phyloP scores from a whole-genome alignment of 2,329 filamentous ascomycete species.

The Fusarium penzigii region DNA sequence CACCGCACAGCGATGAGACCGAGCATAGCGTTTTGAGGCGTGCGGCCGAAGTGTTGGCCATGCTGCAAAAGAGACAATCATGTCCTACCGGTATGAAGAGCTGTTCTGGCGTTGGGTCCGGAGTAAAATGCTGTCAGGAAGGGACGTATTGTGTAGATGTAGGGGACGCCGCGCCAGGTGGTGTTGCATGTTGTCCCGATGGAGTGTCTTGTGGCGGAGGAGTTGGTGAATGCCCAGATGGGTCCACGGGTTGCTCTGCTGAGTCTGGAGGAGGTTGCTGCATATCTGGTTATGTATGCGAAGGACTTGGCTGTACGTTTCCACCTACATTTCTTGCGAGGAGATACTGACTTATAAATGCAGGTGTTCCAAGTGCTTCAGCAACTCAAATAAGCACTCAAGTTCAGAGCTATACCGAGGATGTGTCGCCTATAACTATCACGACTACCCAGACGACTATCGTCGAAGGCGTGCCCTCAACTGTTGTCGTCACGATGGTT shows the following conservation, averaged over 20 bases:
- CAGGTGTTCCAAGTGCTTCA: conserved; percentile 36
- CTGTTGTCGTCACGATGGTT: conserved; percentile 43
- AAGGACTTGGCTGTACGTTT: conserved; percentile 66
- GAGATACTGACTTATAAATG: conserved; percentile 5
- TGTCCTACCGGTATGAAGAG: conserved; percentile 68
- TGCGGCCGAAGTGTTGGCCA: conserved; percentile 47
- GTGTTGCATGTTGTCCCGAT: conserved; percentile 73
- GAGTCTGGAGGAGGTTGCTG: conserved; percentile 74
- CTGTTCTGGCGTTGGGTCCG: conserved; percentile 64
- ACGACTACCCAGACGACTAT: conserved; percentile 43
- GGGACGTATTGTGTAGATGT: conserved; percentile 67
- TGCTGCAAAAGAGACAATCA: conserved; percentile 59
- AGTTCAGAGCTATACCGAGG: conserved; percentile 19
- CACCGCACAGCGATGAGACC: conserved; percentile 42
- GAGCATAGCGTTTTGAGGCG: conserved; percentile 40
- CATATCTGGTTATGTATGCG: conserved; percentile 69
- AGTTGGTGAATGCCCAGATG: conserved; percentile 62
- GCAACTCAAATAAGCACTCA: conserved; percentile 26
- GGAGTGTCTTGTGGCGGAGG: conserved; percentile 64
- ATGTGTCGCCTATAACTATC: conserved; percentile 29
- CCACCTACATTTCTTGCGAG: background rate
- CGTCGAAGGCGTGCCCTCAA: conserved; percentile 38
- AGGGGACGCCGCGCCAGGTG: conserved; percentile 61
- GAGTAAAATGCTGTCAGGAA: conserved; percentile 72
- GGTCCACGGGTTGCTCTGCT: conserved; percentile 65